Conservation (phyloP, 129 eudicot genomes). For the Lactuca sativa region DNA sequence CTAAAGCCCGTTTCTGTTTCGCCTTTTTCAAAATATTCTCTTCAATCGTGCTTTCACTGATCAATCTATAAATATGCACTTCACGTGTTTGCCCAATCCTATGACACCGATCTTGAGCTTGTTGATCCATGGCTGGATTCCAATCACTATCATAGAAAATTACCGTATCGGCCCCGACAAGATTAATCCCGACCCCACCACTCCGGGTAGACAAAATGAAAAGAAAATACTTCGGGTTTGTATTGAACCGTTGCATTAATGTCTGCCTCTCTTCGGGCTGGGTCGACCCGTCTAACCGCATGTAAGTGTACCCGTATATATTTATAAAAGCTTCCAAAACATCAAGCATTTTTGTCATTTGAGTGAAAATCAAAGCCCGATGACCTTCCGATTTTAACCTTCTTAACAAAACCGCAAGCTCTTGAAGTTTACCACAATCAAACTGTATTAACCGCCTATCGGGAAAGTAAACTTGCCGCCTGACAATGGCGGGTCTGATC, state of each 20-base stretch:
- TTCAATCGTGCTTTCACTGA: slow-evolving; percentile 94
- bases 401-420: slow-evolving; percentile 82
- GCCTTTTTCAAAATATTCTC: slow-evolving; percentile 95
- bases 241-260: slow-evolving; percentile 93
- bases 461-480: slow-evolving; percentile 95
- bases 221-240: slow-evolving; percentile 85
- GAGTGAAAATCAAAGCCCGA: slow-evolving; percentile 90
- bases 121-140: slow-evolving; percentile 99
- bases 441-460: slow-evolving; percentile 95
- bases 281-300: slow-evolving; percentile 99
- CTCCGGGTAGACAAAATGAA: slow-evolving; percentile 96
- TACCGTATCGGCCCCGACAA: slow-evolving; percentile 99
- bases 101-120: slow-evolving; percentile 99
- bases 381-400: slow-evolving; percentile 91
- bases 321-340: slow-evolving; percentile 91
- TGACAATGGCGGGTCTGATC: slow-evolving; percentile 86
- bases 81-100: slow-evolving; percentile 98
- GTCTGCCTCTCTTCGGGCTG: slow-evolving; percentile 96
- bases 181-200: slow-evolving; percentile 97
- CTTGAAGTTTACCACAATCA: slow-evolving; percentile 97
- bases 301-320: slow-evolving; percentile 90
- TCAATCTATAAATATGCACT: slow-evolving; percentile 87
- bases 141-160: slow-evolving; percentile 98
- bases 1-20: slow-evolving; percentile 96
- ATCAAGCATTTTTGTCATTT: slow-evolving; percentile 99